Evolutionary conservation across 1,284 basidiomycete genomes (phyloP).

Genomic region (Grifola frondosa): DNA sequence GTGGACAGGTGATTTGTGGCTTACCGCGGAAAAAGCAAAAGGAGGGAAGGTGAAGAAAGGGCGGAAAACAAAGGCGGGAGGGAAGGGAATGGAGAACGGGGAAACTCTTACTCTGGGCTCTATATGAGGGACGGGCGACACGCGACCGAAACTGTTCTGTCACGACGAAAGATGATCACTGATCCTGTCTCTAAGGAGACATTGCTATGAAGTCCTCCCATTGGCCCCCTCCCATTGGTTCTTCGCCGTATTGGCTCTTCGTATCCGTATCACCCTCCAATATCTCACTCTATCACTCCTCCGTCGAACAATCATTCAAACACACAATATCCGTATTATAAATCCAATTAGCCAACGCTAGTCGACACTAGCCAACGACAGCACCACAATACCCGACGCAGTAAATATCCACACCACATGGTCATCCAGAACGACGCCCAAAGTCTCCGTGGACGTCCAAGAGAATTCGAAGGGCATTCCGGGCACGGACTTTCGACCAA

Average conservation of each 20-base stretch:
- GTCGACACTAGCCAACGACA: too few species aligned
- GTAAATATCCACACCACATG: background rate
- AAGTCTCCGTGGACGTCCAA: conserved; percentile 85
- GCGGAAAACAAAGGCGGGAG: conserved; percentile 35
- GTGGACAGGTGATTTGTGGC: conserved; percentile 18
- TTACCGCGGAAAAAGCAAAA: conserved; percentile 44
- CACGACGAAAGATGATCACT: conserved; percentile 27
- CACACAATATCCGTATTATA: background rate
- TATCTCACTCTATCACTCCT: background rate
- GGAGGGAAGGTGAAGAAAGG: conserved; percentile 38
- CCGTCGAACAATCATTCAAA: too few species aligned
- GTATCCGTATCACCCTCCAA: conserved; percentile 1
- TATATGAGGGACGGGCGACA: conserved; percentile 23
- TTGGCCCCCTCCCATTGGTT: conserved; percentile 13
- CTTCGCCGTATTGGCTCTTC: too few species aligned
- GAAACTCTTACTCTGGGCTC: conserved; percentile 16
- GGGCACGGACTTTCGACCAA: conserved; percentile 82
- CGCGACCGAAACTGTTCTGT: conserved; percentile 23
- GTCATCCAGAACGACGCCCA: conserved; percentile 29
- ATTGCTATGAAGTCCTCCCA: conserved; percentile 7
- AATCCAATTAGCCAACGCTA: background rate
- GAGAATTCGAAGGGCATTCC: conserved; percentile 90
- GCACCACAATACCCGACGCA: background rate
- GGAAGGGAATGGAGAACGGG: conserved; percentile 23
- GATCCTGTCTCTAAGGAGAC: conserved; percentile 39